phyloP scores from a whole-genome alignment of 2,329 filamentous ascomycete species.

The Hypoxylon sp. region DNA sequence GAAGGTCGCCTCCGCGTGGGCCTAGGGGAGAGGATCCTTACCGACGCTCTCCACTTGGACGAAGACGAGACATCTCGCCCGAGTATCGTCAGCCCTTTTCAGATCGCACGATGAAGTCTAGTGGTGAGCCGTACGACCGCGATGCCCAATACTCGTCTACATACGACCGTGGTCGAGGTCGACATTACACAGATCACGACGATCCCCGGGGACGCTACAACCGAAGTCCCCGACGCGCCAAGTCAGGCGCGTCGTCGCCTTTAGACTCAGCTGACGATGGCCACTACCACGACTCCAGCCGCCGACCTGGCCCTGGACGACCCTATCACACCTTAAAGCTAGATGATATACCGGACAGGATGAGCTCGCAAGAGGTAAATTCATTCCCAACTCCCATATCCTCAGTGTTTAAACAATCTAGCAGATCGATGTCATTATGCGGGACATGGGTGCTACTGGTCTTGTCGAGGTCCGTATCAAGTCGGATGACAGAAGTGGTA shows the following conservation, averaged over 20 bases:
- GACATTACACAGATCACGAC: slow-evolving; percentile 47
- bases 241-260: slow-evolving; percentile 50
- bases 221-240: slow-evolving; percentile 47
- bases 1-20: slow-evolving; percentile 50
- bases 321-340: slow-evolving; percentile 56
- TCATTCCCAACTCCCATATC: no score
- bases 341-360: slow-evolving; percentile 53
- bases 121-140: slow-evolving; percentile 37
- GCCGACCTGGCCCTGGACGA: slow-evolving; percentile 51
- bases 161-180: slow-evolving; percentile 39
- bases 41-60: slow-evolving; percentile 40
- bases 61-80: slow-evolving; percentile 43
- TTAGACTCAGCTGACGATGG: slow-evolving; percentile 50
- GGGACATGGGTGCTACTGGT: slow-evolving; percentile 51
- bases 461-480: slow-evolving; percentile 55
- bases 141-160: slow-evolving; percentile 42
- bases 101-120: slow-evolving; percentile 25
- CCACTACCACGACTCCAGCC: slow-evolving; percentile 47
- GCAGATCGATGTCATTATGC: slow-evolving; percentile 54
- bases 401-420: not conserved
- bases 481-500: slow-evolving; percentile 53
- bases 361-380: slow-evolving; percentile 52
- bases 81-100: slow-evolving; percentile 35
- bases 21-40: slow-evolving; percentile 52
- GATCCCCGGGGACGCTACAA: slow-evolving; percentile 42